phyloP scores from a whole-genome alignment of 345 rosid genomes.

The Litchi chinensis region DNA sequence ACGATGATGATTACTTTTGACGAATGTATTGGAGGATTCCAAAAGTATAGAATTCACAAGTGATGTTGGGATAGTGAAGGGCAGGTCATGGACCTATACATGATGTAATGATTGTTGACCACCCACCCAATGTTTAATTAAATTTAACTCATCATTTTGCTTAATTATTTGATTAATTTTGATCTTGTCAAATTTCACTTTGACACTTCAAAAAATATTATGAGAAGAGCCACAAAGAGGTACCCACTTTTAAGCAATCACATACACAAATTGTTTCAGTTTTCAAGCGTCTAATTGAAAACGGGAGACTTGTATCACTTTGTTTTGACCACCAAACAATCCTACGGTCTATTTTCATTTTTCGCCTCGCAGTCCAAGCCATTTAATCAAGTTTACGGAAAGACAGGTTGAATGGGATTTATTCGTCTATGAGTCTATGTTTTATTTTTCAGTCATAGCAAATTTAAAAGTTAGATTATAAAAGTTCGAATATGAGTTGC shows the following conservation, averaged over 20 bases:
- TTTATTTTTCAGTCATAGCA: too few relatives aligned
- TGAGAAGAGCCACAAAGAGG: neutral
- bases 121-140: slow-evolving; percentile 9
- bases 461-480: too few relatives aligned
- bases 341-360: neutral
- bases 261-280: neutral
- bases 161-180: too few relatives aligned
- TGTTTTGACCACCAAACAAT: neutral
- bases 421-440: too few relatives aligned
- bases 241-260: neutral
- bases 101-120: slow-evolving; percentile 13
- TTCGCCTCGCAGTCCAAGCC: neutral
- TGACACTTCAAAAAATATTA: neutral
- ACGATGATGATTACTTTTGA: slow-evolving; percentile 13
- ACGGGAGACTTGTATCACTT: neutral
- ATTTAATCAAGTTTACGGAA: too few relatives aligned
- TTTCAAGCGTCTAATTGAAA: neutral
- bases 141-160: neutral
- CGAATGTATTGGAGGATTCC: neutral
- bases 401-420: too few relatives aligned
- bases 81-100: neutral
- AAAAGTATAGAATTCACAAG: slow-evolving; percentile 11
- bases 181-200: neutral
- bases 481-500: too few relatives aligned
- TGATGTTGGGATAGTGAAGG: slow-evolving; percentile 18